phyloP scores from a whole-genome alignment of 2,329 filamentous ascomycete species.

The Sordariomycetes sp. region DNA sequence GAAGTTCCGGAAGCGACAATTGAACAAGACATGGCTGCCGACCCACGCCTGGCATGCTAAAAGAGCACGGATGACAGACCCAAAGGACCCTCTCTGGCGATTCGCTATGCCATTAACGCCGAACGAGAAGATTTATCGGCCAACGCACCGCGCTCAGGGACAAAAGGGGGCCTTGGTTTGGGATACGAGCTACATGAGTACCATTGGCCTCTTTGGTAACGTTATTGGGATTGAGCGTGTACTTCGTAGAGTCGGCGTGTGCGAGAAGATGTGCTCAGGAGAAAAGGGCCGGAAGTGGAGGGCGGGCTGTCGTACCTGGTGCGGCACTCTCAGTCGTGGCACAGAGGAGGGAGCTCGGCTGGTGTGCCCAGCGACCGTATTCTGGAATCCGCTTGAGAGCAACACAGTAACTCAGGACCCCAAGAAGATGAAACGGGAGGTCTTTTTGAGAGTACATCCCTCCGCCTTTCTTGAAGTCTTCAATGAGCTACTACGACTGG shows the following conservation, averaged over 20 bases:
- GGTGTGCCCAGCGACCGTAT: constrained; percentile 63
- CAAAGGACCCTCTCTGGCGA: constrained; percentile 75
- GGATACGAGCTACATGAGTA: constrained; percentile 93
- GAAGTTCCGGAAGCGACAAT: constrained; percentile 78
- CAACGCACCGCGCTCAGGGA: constrained; percentile 72
- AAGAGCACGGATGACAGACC: constrained; percentile 76
- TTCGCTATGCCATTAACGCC: constrained; percentile 80
- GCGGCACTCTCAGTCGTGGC: constrained; percentile 41
- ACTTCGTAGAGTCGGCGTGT: constrained; percentile 56
- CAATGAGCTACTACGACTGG: constrained; percentile 47
- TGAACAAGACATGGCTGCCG: constrained; percentile 86
- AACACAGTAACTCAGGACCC: constrained; percentile 10
- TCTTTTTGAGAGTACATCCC: constrained; percentile 74
- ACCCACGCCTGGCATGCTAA: constrained; percentile 95
- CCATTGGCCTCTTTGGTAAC: constrained; percentile 66
- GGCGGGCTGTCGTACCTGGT: constrained; percentile 38
- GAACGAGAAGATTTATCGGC: constrained; percentile 81
- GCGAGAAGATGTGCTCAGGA: constrained; percentile 52
- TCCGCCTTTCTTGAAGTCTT: constrained; percentile 66
- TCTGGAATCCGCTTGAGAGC: constrained; percentile 56
- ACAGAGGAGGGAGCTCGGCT: constrained; percentile 35
- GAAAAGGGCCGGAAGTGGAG: constrained; percentile 64
- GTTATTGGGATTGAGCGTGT: constrained; percentile 55
- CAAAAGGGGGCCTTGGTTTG: constrained; percentile 73
- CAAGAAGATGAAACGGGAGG: constrained; percentile 23